A percentile compares a stretch with the other conserved stretches of the same genome.
Conservation (phyloP, 2,329 filamentous ascomycete species). For the Harringtonia lauricola region DNA sequence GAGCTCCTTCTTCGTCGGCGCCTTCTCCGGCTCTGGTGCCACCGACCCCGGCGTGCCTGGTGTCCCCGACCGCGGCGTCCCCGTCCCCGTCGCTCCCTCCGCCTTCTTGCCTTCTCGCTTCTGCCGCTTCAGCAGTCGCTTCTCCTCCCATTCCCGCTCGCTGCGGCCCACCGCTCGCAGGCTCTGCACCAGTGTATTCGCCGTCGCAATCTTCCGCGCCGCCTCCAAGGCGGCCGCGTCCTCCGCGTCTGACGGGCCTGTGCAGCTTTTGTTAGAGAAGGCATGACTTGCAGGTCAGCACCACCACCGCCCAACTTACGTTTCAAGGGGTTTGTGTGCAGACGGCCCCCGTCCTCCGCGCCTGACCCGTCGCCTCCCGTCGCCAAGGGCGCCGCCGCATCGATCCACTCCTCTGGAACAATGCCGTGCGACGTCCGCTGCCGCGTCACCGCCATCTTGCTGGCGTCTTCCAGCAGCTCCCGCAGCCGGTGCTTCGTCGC, state of each 20-base stretch:
- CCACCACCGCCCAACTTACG: slow-evolving; percentile 35
- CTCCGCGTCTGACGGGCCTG: slow-evolving; percentile 31
- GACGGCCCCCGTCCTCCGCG: slow-evolving; percentile 38
- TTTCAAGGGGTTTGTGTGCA: slow-evolving; percentile 45
- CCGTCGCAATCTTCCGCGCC: slow-evolving; percentile 30
- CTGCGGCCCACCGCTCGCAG: slow-evolving; percentile 52
- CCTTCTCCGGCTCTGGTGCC: slow-evolving; percentile 55
- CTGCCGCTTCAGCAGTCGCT: slow-evolving; percentile 54
- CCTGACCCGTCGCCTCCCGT: slow-evolving; percentile 21
- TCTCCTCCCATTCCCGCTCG: slow-evolving; percentile 65
- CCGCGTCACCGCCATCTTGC: slow-evolving; percentile 57
- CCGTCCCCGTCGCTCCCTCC: slow-evolving; percentile 27
- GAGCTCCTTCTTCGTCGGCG: slow-evolving; percentile 76
- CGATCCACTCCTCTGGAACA: slow-evolving; percentile 64
- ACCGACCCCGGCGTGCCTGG: slow-evolving; percentile 51
- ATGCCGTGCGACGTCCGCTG: slow-evolving; percentile 70
- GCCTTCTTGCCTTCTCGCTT: slow-evolving; percentile 48
- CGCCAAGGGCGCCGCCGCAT: slow-evolving; percentile 47
- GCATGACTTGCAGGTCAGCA: too few species aligned
- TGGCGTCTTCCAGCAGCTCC: slow-evolving; percentile 66
- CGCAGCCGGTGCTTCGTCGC: slow-evolving; percentile 71
- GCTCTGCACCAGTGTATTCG: slow-evolving; percentile 31
- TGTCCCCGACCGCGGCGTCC: slow-evolving; percentile 28
- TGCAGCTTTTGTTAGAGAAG: slow-evolving; percentile 11
- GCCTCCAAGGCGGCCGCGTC: slow-evolving; percentile 14